Evolutionary conservation across 164 flowering plant genomes (phyloP), one percentile per base, ranked within the genome.

Genomic region (Hamamelis virginiana): DNA sequence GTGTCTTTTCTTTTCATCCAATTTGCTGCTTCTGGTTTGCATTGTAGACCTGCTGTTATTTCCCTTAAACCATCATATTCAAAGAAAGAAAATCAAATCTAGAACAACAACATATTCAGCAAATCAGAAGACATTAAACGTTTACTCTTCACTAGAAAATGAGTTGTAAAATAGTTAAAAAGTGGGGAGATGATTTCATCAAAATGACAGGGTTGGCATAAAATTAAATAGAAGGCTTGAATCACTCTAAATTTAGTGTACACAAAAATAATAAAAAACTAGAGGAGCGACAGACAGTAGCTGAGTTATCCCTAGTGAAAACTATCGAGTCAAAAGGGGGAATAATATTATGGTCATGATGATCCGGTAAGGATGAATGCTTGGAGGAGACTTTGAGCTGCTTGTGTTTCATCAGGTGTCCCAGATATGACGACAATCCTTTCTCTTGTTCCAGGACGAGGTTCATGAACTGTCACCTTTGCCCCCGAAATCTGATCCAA

Each of bases 371-470:
- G 85, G 68, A 91, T 86, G 83, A 91, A 95, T 59, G 98, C 97
- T 58, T 95, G 98, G 19, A 95, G 88, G 65, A 95, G 97, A 77
- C 91, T 88, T 74, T 92, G 97, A 38, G 98, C 97, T 64, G 89
- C 89, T 59, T 90, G 97, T 25, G 97, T 87, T 80, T 92, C 86
- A 74, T 95, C 93, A 0, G 97, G 98, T 33, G 94, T 88, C 23
- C 98, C 98, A 12, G 97, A 89, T 77, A 92, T 84, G 59, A 95
- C 79, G 15, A 95, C 70, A 38, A 79, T 73, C 65, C 85, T 72
- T 21, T 82, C 84, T 21, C 72, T 78, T 67, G 84, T 70, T 70
- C 96, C 97, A 46, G 91, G 84, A 19, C 18, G 80, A 53, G 91
- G 88, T 75, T 92, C 92, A 43, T 80, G 91, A 60, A 91, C 80